Base-by-base conservation (phyloP, 345 rosid genomes). In the Eucalyptus urophylla region DNA sequence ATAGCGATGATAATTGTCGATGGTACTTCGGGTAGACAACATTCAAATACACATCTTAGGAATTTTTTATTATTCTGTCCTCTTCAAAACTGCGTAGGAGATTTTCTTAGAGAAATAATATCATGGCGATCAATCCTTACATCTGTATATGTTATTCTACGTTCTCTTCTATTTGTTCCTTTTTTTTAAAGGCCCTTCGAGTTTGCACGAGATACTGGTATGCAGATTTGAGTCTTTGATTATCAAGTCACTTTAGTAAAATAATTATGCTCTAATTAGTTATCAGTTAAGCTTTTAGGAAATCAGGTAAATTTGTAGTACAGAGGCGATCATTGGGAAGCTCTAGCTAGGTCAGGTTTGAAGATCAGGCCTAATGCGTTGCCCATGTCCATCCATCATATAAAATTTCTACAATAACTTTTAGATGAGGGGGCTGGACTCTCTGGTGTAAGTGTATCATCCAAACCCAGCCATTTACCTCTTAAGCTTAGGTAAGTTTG, bases 141-240 rank as follows among this genome's bases (percentile, higher is more conserved):
- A 11, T 11, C 67, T 27, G n/a, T 25, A 11, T 58, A 58, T 58
- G 67, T 1, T 58, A 58, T 58, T 25, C 0, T 58, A 25, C 1
- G 0, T 58, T 58, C 14, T 58, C n/a, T 58, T 58, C 1, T 58
- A 58, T 58, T 27, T 11, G 67, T 27, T 58, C 15, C 67, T n/a
- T 58, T 24, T 0, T 25, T 58, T 3, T 62, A 62, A 62, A 6
- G 0, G 33, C 69, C 69, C n/a, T 62, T 27, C 31, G 2, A 4
- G 67, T 60, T 62, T 12, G 8, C 13, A 62, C 33, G 16, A 62
- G 72, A 62, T 29, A 14, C 33, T 62, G 29, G 31, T 13, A 62
- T 62, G 72, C 17, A 62, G n/a, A 62, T 62, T 65, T 14, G 31
- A 65, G 0, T 14, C 10, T 29, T 62, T 29, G 5, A n/a, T 65